Percentiles rank a stretch among this genome's conserved stretches.
phyloP scores from a whole-genome alignment of 2,329 filamentous ascomycete species.

The Dactylellina cionopaga region DNA sequence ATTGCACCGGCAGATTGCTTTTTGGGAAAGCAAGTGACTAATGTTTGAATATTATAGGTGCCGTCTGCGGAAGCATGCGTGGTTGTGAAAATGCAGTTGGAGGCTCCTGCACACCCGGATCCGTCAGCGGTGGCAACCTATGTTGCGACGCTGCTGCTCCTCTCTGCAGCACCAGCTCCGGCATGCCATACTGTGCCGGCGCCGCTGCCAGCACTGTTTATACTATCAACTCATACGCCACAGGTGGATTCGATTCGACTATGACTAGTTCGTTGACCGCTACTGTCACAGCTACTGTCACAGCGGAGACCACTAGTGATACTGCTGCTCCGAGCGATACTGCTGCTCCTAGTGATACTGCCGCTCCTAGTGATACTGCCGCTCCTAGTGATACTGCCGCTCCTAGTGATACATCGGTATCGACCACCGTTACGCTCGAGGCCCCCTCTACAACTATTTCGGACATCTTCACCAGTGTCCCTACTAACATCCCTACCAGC shows the following conservation, averaged over 20 bases:
- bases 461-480: background rate
- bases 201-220: constrained; percentile 34
- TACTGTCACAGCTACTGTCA: constrained; percentile 8
- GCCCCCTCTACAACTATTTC: constrained; percentile 2
- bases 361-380: background rate
- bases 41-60: constrained; percentile 12
- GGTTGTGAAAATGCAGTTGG: constrained; percentile 27
- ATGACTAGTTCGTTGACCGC: constrained; percentile 16
- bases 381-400: background rate
- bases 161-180: constrained; percentile 44
- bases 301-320: constrained; percentile 10
- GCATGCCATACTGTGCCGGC: constrained; percentile 44
- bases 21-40: background rate
- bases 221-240: constrained; percentile 23
- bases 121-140: constrained; percentile 26
- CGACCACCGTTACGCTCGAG: constrained; percentile 4
- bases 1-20: background rate
- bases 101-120: constrained; percentile 32
- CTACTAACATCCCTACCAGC: background rate
- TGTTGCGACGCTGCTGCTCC: constrained; percentile 43
- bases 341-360: background rate
- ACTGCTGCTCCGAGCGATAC: background rate
- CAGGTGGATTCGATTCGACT: constrained; percentile 27
- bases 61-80: constrained; percentile 33
- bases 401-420: background rate